A percentile compares a stretch with the other conserved stretches of the same genome.
Conservation (phyloP, 1,139 yeast species). For the Yamadazyma siamensis region DNA sequence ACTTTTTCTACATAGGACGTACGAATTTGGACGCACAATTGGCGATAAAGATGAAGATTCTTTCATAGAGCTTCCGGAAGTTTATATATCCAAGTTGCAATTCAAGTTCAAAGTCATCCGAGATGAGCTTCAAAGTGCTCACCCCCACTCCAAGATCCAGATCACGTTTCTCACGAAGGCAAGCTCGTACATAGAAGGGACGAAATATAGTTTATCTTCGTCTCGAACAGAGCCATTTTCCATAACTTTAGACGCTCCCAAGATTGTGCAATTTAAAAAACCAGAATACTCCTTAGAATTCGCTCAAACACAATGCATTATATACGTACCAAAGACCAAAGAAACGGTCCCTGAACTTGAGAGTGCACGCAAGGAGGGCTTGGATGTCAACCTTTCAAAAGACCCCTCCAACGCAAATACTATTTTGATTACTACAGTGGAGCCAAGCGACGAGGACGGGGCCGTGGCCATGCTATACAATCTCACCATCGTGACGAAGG, state of each 20-base stretch:
- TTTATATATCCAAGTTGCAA: conserved; percentile 31
- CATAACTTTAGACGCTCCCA: conserved; percentile 15
- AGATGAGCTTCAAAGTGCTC: neutral
- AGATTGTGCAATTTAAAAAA: conserved; percentile 20
- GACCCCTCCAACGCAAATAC: conserved; percentile 11
- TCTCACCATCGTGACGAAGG: conserved; percentile 5
- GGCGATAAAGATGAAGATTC: conserved; percentile 18
- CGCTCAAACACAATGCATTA: too few relatives aligned
- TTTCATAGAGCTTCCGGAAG: conserved; percentile 19
- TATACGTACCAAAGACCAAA: too few relatives aligned
- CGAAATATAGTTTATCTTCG: conserved; percentile 20
- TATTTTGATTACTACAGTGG: too few relatives aligned
- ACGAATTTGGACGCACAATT: conserved; percentile 33
- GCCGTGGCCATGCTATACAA: conserved; percentile 8
- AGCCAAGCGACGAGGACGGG: conserved; percentile 3
- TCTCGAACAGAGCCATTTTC: conserved; percentile 15
- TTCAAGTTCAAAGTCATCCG: conserved; percentile 17
- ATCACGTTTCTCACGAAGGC: conserved; percentile 30
- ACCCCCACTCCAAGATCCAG: conserved; percentile 4
- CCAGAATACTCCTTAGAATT: conserved; percentile 8
- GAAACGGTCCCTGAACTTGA: conserved; percentile 6
- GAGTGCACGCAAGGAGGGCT: conserved; percentile 14
- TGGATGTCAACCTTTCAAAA: conserved; percentile 23
- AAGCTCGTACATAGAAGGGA: conserved; percentile 27
- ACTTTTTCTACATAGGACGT: too few relatives aligned